Conservation (phyloP, 2,329 filamentous ascomycete species). For the Acephala macrosclerotiorum region DNA sequence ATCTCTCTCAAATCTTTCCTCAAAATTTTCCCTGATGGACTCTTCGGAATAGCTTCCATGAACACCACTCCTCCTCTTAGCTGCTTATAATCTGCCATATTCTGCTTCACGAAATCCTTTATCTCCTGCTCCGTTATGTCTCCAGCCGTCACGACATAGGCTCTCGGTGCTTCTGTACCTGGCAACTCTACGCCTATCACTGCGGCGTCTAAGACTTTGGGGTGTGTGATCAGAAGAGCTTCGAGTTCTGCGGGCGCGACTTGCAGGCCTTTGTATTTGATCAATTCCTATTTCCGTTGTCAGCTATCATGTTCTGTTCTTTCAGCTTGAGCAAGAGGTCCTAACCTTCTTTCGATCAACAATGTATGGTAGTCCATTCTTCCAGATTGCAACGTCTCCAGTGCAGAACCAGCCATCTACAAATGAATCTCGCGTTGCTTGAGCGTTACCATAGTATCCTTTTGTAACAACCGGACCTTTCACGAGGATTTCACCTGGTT, state of each 20-base stretch:
- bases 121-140: constrained; percentile 48
- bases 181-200: constrained; percentile 51
- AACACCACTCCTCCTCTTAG: constrained; percentile 54
- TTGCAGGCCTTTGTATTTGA: constrained; percentile 57
- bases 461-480: constrained; percentile 45
- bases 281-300: constrained; percentile 52
- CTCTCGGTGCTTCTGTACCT: constrained; percentile 63
- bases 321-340: constrained; percentile 59
- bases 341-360: constrained; percentile 59
- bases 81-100: constrained; percentile 54
- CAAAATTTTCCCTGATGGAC: constrained; percentile 56
- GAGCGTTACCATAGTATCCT: constrained; percentile 47
- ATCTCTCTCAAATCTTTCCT: constrained; percentile 44
- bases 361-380: constrained; percentile 57
- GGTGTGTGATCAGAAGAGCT: constrained; percentile 49
- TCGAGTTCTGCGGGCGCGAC: constrained; percentile 56
- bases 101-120: constrained; percentile 48
- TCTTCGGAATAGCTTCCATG: constrained; percentile 55
- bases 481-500: constrained; percentile 37
- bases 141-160: constrained; percentile 57
- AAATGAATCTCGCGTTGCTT: constrained; percentile 43
- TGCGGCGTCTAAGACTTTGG: constrained; percentile 51
- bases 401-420: constrained; percentile 84
- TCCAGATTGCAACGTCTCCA: constrained; percentile 82
- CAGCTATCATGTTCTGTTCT: constrained; percentile 29